Evolutionary conservation across 192 early-diverging fungal species (phyloP), one percentile per base, ranked within the genome.

Genomic region (Diversispora eburnea): DNA sequence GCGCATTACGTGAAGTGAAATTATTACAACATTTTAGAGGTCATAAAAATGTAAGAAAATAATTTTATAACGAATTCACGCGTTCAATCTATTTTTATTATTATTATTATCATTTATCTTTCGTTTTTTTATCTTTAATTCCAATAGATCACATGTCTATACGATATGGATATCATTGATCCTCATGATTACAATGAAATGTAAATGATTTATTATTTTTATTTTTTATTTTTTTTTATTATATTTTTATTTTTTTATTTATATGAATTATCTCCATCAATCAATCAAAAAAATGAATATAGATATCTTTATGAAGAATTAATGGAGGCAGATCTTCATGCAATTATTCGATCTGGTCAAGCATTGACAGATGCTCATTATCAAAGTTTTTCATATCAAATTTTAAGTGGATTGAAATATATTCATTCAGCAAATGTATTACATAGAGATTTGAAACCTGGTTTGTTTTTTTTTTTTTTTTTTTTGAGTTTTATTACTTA

Each of bases 371-470:
- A 95, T 75, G 92, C 88, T 51, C 94, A 95, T 79, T 93, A 86
- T 74, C 94, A 96, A 80, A 93, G 91, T 82, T 96, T 96, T 77
- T 79, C 92, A 68, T 96, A 96, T 82, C 95, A 96, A 79, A 88
- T 93, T 19, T 86, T 91, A 68, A 84, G 93, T 51, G 95, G 92
- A 49, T 83, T 96, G 67, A 96, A 96, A 85, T 95, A 92, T 84
- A 93, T 96, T 66, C 95, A 96, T 81, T 92, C 91, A 69, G 94
- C 94, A 43, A 91, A 95, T 74, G 92, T 97, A 65, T 79, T 97
- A 75, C 95, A 97, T 75, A 85, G 95, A 45, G 95, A 97, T 82
- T 81, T 97, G 74, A 97, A 97, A 80, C 95, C 95, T 43, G 89
- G 89, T 79, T 63, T 42, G 61, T 63, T n/a, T 2, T n/a, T n/a